These are phyloP conservation scores for Paramecium caudatum DNA, from an alignment of 73 alveolate genomes.

Conservation along the genomic window DNA sequence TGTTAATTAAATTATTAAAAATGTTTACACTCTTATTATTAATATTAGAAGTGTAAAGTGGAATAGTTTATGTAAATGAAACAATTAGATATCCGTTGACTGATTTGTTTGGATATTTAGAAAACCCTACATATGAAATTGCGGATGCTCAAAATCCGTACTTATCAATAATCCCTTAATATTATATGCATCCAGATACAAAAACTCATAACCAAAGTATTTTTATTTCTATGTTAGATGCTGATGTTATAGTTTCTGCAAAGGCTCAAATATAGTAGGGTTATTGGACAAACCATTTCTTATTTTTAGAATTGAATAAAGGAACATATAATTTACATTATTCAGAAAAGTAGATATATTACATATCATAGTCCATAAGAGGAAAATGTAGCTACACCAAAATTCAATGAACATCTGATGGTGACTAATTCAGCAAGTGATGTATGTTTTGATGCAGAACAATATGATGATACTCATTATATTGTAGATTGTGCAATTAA, in stretches of 20 bases:
- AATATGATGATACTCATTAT: conserved; percentile 24
- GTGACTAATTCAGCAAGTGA: neutral
- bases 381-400: conserved; percentile 31
- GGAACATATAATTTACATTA: conserved; percentile 7
- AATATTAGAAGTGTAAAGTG: no score
- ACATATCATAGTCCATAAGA: neutral
- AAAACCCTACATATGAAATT: neutral
- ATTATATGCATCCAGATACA: neutral
- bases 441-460: conserved; percentile 19
- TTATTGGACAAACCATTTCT: neutral
- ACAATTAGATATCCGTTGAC: neutral
- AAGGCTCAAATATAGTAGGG: neutral
- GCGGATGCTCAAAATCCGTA: neutral
- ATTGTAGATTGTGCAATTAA: conserved; percentile 35
- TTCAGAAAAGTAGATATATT: neutral
- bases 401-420: neutral
- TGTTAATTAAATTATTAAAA: no score
- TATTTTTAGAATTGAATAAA: neutral
- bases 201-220: conserved; percentile 2
- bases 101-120: neutral
- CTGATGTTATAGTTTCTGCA: neutral
- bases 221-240: neutral
- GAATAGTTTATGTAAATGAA: neutral
- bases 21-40: no score
- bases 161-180: neutral